Conservation (phyloP, 2,329 filamentous ascomycete genomes). For the Periglandula ipomoeae region DNA sequence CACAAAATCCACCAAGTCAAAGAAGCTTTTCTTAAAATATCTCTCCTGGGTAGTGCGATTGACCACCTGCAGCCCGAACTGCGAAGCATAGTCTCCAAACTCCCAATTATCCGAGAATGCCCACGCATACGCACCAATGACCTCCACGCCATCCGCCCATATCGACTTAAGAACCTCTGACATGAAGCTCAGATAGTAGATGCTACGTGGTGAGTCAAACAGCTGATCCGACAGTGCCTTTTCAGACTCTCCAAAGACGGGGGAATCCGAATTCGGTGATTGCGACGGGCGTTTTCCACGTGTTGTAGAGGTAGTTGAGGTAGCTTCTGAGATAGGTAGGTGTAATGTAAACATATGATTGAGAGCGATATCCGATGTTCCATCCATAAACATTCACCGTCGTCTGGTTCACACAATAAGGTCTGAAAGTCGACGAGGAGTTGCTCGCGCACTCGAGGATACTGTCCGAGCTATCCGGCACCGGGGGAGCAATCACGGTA, state of each 20-base stretch:
- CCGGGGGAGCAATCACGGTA: conserved; percentile 40
- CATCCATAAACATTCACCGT: conserved; percentile 40
- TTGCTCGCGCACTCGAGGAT: conserved; percentile 40
- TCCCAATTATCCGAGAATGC: conserved; percentile 44
- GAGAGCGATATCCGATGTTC: conserved; percentile 48
- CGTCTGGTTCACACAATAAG: conserved; percentile 42
- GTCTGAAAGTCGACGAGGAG: conserved; percentile 32
- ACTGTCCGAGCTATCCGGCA: conserved; percentile 23
- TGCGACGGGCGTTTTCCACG: conserved; percentile 38
- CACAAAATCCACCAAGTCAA: conserved; percentile 46
- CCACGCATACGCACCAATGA: conserved; percentile 47
- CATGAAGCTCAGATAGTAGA: conserved; percentile 46
- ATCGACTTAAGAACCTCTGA: conserved; percentile 46
- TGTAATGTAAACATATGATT: conserved; percentile 49
- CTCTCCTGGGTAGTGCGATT: conserved; percentile 42
- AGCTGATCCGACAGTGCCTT: conserved; percentile 38
- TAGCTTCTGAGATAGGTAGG: conserved; percentile 48
- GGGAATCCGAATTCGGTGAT: conserved; percentile 51
- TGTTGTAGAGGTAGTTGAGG: conserved; percentile 50
- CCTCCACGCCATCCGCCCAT: conserved; percentile 45
- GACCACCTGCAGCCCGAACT: conserved; percentile 48
- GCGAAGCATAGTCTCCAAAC: conserved; percentile 34
- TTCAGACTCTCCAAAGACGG: conserved; percentile 37
- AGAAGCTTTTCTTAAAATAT: conserved; percentile 48
- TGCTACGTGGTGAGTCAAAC: conserved; percentile 42